Conservation (phyloP, 768 basidiomycete species). For the Boletellus ananiceps region DNA sequence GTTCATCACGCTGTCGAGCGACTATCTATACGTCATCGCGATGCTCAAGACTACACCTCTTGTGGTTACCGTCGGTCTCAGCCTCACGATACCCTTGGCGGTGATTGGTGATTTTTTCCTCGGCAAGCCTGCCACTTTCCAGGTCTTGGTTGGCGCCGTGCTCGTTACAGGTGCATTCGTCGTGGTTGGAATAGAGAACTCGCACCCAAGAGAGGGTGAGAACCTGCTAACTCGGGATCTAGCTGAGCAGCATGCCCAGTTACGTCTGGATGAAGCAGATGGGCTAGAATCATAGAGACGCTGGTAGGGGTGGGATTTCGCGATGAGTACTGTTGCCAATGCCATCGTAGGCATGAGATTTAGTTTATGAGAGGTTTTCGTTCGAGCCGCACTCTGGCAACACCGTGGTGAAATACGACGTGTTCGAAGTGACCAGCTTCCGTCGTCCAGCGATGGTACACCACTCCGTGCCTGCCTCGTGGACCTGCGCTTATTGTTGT, state of each 20-base stretch:
- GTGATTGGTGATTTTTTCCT: conserved; percentile 76
- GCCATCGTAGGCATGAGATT: too few species aligned
- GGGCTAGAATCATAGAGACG: conserved; percentile 5
- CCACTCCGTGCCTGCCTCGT: background rate
- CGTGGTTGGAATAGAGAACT: conserved; percentile 59
- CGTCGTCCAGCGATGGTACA: conserved; percentile 19
- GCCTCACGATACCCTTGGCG: conserved; percentile 90
- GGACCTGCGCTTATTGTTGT: conserved; percentile 9
- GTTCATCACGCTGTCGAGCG: conserved; percentile 76
- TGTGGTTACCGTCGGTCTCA: conserved; percentile 89
- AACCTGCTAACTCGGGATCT: conserved; percentile 2
- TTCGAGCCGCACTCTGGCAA: too few species aligned
- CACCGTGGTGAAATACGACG: too few species aligned
- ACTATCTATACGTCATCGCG: conserved; percentile 81
- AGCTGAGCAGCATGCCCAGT: background rate
- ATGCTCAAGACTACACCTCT: conserved; percentile 97
- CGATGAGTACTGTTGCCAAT: too few species aligned
- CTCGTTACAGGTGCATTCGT: conserved; percentile 77
- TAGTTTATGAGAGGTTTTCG: too few species aligned
- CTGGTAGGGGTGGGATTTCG: background rate
- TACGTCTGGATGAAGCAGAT: conserved; percentile 6
- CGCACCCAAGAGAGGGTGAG: conserved; percentile 36
- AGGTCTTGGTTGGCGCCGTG: conserved; percentile 69
- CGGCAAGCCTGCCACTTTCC: conserved; percentile 47
- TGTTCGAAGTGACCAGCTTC: background rate